Evolutionary conservation across 352 stramenopile genomes (phyloP).

Genomic region (Phytophthora kernoviae): DNA sequence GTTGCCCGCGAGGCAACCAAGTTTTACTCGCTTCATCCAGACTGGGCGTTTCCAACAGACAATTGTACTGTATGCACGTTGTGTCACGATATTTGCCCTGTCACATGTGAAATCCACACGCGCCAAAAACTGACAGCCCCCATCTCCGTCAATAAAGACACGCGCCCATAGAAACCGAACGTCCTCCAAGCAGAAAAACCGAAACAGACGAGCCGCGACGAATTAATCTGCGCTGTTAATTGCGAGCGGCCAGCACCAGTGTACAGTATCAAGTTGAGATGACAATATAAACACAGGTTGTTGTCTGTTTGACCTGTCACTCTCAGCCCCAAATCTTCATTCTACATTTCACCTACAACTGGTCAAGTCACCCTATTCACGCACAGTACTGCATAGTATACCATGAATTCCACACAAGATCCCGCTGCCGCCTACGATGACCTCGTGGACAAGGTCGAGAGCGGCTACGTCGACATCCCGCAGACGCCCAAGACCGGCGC

Average conservation of each 20-base stretch:
- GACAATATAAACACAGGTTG: neutral
- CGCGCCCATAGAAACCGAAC: constrained; percentile 1
- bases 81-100: too few species aligned
- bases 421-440: constrained; percentile 14
- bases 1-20: too few species aligned
- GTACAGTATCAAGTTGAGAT: neutral
- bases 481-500: constrained; percentile 6
- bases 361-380: too few species aligned
- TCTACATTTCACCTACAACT: constrained; percentile 12
- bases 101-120: constrained; percentile 1
- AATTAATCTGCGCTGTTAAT: neutral
- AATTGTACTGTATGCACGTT: too few species aligned
- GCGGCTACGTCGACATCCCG: constrained; percentile 13
- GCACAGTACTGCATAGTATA: too few species aligned
- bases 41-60: too few species aligned
- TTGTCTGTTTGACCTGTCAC: neutral
- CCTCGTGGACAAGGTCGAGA: constrained; percentile 25
- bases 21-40: too few species aligned
- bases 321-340: neutral
- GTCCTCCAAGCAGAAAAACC: constrained; percentile 6
- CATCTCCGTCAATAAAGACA: neutral
- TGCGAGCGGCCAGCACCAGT: too few species aligned
- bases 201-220: neutral
- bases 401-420: constrained; percentile 14
- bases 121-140: neutral